Evolutionary conservation across 306 rosid species (phyloP).

Genomic region (Lathyrus tuberosus): DNA sequence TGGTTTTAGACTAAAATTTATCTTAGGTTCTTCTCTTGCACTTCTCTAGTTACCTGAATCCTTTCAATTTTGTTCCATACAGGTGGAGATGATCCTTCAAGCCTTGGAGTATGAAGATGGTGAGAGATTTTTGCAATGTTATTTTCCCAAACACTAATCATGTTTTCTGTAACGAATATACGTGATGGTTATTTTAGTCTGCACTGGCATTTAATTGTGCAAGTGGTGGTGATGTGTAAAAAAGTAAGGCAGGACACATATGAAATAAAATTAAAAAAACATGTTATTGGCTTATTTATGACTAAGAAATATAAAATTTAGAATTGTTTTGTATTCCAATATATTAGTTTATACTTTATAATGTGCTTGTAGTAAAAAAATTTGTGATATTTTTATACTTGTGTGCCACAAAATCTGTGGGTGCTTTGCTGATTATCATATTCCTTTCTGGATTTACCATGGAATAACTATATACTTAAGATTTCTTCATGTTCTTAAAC

Average conservation of each 20-base stretch:
- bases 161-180: neutral
- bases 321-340: neutral
- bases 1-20: constrained; percentile 25
- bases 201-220: neutral
- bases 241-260: neutral
- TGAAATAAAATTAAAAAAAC: neutral
- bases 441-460: constrained; percentile 1
- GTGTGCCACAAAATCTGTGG: neutral
- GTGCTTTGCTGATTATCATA: neutral
- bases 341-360: neutral
- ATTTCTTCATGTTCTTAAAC: constrained; percentile 21
- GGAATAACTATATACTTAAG: neutral
- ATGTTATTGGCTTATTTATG: neutral
- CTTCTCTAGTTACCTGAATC: constrained; percentile 29
- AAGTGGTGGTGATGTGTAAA: constrained; percentile 9
- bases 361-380: neutral
- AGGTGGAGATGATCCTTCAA: constrained; percentile 95
- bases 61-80: constrained; percentile 34
- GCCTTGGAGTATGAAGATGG: constrained; percentile 86
- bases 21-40: constrained; percentile 11
- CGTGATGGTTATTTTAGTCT: neutral
- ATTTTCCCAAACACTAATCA: neutral
- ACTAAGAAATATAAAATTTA: neutral
- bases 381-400: neutral
- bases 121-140: constrained; percentile 41